phyloP scores from a whole-genome alignment of 2,329 filamentous ascomycete genomes.

The Daldinia sp. region DNA sequence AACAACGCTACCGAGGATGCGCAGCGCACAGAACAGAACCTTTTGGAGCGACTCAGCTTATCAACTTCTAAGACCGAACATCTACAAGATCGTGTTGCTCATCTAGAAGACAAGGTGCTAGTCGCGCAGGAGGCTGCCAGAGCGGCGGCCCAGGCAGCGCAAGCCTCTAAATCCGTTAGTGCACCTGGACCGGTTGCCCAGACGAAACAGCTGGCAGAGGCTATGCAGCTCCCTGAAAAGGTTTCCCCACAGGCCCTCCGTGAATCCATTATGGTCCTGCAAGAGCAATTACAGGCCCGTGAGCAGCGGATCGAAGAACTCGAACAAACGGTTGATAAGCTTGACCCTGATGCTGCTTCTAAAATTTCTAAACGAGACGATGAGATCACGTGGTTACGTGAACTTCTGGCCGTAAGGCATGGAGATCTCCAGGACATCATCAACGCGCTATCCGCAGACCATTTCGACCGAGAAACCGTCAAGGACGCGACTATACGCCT shows the following conservation, averaged over 20 bases:
- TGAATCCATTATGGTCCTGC: slow-evolving; percentile 94
- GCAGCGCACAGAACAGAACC: slow-evolving; percentile 81
- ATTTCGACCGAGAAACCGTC: slow-evolving; percentile 81
- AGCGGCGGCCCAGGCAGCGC: slow-evolving; percentile 78
- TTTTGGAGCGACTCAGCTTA: slow-evolving; percentile 83
- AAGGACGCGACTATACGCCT: slow-evolving; percentile 93
- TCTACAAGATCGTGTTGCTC: slow-evolving; percentile 84
- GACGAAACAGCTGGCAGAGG: slow-evolving; percentile 55
- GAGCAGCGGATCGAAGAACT: slow-evolving; percentile 91
- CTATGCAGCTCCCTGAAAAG: slow-evolving; percentile 76
- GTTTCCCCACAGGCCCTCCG: slow-evolving; percentile 94
- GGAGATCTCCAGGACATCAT: slow-evolving; percentile 95
- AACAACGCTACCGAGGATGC: slow-evolving; percentile 83
- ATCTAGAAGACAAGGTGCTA: slow-evolving; percentile 91
- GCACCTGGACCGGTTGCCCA: slow-evolving; percentile 59
- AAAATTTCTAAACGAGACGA: slow-evolving; percentile 94
- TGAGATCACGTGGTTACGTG: slow-evolving; percentile 94
- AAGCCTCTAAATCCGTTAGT: slow-evolving; percentile 51
- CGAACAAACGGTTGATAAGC: slow-evolving; percentile 74
- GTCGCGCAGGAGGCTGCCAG: slow-evolving; percentile 89
- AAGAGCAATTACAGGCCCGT: slow-evolving; percentile 95
- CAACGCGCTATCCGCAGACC: slow-evolving; percentile 77
- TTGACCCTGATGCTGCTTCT: slow-evolving; percentile 80
- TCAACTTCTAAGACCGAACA: slow-evolving; percentile 87
- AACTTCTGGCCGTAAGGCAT: slow-evolving; percentile 89